A percentile compares a stretch with the other conserved stretches of the same genome.
phyloP scores from a whole-genome alignment of 495 filamentous ascomycete species.

The Lichenothelia convexa region DNA sequence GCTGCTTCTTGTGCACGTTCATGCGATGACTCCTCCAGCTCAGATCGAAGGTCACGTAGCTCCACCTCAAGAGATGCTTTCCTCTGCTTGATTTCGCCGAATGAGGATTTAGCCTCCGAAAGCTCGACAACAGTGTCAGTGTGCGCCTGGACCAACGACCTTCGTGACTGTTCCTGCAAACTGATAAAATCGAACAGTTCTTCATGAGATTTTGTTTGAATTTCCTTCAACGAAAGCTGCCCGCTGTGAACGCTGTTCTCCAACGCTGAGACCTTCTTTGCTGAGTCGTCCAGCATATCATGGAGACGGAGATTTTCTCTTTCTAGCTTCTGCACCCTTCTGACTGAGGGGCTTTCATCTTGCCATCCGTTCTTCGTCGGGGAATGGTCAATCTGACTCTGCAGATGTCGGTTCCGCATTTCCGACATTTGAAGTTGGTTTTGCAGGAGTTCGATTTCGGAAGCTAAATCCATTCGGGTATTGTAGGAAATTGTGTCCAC shows the following conservation, averaged over 20 bases:
- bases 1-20: slow-evolving; percentile 69
- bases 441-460: slow-evolving; percentile 81
- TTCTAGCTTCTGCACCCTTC: slow-evolving; percentile 79
- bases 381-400: slow-evolving; percentile 63
- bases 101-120: slow-evolving; percentile 64
- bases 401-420: slow-evolving; percentile 90
- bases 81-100: slow-evolving; percentile 66
- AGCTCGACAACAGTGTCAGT: slow-evolving; percentile 74
- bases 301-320: slow-evolving; percentile 83
- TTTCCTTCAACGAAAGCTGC: slow-evolving; percentile 76
- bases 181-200: slow-evolving; percentile 88
- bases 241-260: slow-evolving; percentile 76
- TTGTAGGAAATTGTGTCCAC: slow-evolving; percentile 81
- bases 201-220: slow-evolving; percentile 86
- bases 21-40: slow-evolving; percentile 59
- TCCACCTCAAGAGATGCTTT: slow-evolving; percentile 73
- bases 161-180: slow-evolving; percentile 78
- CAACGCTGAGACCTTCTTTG: slow-evolving; percentile 78
- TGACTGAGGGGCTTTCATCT: slow-evolving; percentile 69
- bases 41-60: slow-evolving; percentile 64
- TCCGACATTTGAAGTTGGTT: slow-evolving; percentile 89
- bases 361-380: slow-evolving; percentile 40
- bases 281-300: slow-evolving; percentile 86
- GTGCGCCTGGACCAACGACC: slow-evolving; percentile 62
- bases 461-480: slow-evolving; percentile 74